A percentile compares a stretch with the other conserved stretches of the same genome.
Conservation (phyloP, 495 filamentous ascomycete genomes). For the Penicillium malachiteum region DNA sequence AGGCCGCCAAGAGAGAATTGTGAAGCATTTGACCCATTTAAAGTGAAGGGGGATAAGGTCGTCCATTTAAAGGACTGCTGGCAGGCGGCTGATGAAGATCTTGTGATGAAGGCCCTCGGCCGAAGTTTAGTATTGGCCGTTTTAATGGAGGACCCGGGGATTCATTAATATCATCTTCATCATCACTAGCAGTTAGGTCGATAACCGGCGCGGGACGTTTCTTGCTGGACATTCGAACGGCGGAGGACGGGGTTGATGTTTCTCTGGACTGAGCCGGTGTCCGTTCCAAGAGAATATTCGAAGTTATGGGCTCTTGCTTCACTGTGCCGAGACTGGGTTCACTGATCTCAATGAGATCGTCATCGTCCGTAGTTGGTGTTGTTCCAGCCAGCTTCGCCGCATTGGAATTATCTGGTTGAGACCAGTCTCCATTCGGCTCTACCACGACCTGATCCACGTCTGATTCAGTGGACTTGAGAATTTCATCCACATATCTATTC, state of each 20-base stretch:
- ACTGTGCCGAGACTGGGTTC: slow-evolving; percentile 47
- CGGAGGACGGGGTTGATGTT: slow-evolving; percentile 48
- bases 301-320: slow-evolving; percentile 45
- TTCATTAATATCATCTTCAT: slow-evolving; percentile 68
- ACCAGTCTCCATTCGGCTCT: slow-evolving; percentile 83
- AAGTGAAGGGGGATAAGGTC: slow-evolving; percentile 19
- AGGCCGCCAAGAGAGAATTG: background rate
- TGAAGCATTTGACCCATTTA: slow-evolving; percentile 6
- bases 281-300: slow-evolving; percentile 39
- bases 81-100: slow-evolving; percentile 24
- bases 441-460: slow-evolving; percentile 82
- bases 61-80: slow-evolving; percentile 22
- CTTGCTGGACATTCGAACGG: slow-evolving; percentile 43
- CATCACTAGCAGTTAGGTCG: slow-evolving; percentile 69
- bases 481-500: slow-evolving; percentile 81
- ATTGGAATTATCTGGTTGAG: slow-evolving; percentile 39
- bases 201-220: slow-evolving; percentile 72
- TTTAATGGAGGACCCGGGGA: slow-evolving; percentile 57
- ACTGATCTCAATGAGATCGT: slow-evolving; percentile 68
- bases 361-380: slow-evolving; percentile 50
- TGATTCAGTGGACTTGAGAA: slow-evolving; percentile 66
- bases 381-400: slow-evolving; percentile 34
- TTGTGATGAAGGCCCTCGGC: slow-evolving; percentile 20
- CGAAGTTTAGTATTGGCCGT: slow-evolving; percentile 29
- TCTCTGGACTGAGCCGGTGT: slow-evolving; percentile 57